Evolutionary conservation across 2,329 filamentous ascomycete genomes (phyloP).

Genomic region (Ceratocystis eucalypticola): DNA sequence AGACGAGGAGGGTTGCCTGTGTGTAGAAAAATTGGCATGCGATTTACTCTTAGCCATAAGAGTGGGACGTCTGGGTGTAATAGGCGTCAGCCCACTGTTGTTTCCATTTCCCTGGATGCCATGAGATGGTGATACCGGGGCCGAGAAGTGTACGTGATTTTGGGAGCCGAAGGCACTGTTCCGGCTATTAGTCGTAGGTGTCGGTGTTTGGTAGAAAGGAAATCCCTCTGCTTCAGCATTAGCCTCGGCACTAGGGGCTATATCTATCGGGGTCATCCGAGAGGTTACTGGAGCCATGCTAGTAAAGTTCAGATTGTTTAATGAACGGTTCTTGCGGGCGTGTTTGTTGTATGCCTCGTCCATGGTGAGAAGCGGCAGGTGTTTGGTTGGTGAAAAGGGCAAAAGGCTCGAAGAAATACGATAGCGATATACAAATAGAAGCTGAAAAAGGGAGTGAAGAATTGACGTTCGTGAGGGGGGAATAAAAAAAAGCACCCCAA

Average conservation of each 20-base stretch:
- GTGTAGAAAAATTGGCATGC: constrained; percentile 29
- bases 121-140: constrained; percentile 41
- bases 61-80: constrained; percentile 20
- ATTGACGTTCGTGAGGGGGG: neutral
- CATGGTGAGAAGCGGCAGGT: constrained; percentile 29
- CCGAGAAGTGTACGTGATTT: constrained; percentile 27
- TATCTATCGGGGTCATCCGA: constrained; percentile 45
- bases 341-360: constrained; percentile 50
- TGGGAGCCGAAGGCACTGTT: constrained; percentile 34
- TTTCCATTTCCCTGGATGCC: neutral
- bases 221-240: constrained; percentile 10
- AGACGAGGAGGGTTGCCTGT: constrained; percentile 28
- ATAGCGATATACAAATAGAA: neutral
- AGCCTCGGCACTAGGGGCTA: neutral
- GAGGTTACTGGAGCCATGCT: constrained; percentile 50
- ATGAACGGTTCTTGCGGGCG: constrained; percentile 45
- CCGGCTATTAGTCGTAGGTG: neutral
- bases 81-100: constrained; percentile 30
- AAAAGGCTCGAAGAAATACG: neutral
- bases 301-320: constrained; percentile 44
- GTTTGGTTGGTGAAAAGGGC: neutral
- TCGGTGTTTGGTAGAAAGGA: constrained; percentile 3
- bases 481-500: neutral
- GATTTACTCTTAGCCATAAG: constrained; percentile 49
- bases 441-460: neutral